These are phyloP conservation scores for Skeletonema costatum DNA, from an alignment of 108 stramenopile genomes.

Conservation along the genomic window DNA sequence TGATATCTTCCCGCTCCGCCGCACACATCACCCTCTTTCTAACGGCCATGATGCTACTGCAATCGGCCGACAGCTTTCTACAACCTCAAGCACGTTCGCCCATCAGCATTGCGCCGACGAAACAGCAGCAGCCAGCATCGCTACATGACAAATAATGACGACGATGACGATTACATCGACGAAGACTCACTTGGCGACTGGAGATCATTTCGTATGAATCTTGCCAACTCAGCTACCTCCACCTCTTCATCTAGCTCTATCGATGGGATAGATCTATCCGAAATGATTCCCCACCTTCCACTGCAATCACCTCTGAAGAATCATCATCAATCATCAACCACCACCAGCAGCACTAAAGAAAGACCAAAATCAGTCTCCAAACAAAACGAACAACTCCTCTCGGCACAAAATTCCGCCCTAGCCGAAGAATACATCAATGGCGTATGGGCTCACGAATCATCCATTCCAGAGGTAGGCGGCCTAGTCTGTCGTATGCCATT, in stretches of 20 bases:
- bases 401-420: slow-evolving; percentile 57
- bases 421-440: slow-evolving; percentile 64
- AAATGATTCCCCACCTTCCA: not conserved
- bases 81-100: not conserved
- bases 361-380: slow-evolving; percentile 54
- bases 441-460: slow-evolving; percentile 75
- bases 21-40: not conserved
- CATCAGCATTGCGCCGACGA: not conserved
- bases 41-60: not conserved
- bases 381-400: slow-evolving; percentile 62
- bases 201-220: slow-evolving; percentile 62
- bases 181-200: slow-evolving; percentile 59
- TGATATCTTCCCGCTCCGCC: not conserved
- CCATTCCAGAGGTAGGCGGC: slow-evolving; percentile 82
- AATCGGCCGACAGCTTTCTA: not conserved
- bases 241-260: slow-evolving; percentile 3
- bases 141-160: slow-evolving; percentile 9
- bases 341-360: not conserved
- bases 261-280: slow-evolving; percentile 30
- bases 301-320: not conserved
- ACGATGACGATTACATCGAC: slow-evolving; percentile 64
- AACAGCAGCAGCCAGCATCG: not conserved
- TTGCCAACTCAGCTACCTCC: slow-evolving; percentile 25
- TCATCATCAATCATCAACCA: not conserved
- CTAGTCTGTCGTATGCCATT: slow-evolving; percentile 81